Conservation (phyloP, 495 filamentous ascomycete genomes). For the Penicillium ucsense region DNA sequence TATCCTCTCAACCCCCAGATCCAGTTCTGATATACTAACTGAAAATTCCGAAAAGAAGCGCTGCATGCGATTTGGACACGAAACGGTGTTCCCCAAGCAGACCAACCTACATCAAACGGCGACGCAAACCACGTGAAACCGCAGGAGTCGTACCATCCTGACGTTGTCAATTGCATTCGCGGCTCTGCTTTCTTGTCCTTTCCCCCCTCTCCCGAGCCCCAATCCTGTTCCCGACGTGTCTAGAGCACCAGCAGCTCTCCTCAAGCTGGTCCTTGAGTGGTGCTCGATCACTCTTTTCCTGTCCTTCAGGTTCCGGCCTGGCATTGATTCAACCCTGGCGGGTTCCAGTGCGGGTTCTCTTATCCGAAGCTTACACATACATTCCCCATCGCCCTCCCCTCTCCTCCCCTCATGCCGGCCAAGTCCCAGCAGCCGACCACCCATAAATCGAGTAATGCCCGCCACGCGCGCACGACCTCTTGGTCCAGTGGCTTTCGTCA, state of each 20-base stretch:
- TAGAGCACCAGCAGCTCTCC: not conserved
- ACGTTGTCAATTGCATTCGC: slow-evolving; percentile 4
- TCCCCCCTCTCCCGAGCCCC: slow-evolving; percentile 3
- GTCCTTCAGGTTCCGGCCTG: too few relatives aligned
- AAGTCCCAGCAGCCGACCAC: slow-evolving; percentile 5
- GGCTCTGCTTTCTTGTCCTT: not conserved
- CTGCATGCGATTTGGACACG: not conserved
- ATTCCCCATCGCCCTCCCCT: too few relatives aligned
- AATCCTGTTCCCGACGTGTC: not conserved
- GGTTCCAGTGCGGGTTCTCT: too few relatives aligned
- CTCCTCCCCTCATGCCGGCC: slow-evolving; percentile 19
- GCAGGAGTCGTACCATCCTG: slow-evolving; percentile 11
- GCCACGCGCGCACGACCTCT: slow-evolving; percentile 32
- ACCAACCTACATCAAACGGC: not conserved
- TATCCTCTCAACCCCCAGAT: too few relatives aligned
- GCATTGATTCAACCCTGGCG: too few relatives aligned
- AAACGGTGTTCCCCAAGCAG: not conserved
- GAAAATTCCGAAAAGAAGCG: too few relatives aligned
- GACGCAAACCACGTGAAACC: slow-evolving; percentile 16
- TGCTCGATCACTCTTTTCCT: too few relatives aligned
- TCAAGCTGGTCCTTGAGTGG: too few relatives aligned
- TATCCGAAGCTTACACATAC: too few relatives aligned
- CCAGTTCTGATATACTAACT: too few relatives aligned
- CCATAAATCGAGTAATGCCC: slow-evolving; percentile 26
- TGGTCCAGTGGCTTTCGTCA: slow-evolving; percentile 31